Percentiles rank a stretch among this genome's conserved stretches.
Evolutionary conservation across 176 grass and related monocot species (phyloP).

Genomic region (Alloteropsis semialata): DNA sequence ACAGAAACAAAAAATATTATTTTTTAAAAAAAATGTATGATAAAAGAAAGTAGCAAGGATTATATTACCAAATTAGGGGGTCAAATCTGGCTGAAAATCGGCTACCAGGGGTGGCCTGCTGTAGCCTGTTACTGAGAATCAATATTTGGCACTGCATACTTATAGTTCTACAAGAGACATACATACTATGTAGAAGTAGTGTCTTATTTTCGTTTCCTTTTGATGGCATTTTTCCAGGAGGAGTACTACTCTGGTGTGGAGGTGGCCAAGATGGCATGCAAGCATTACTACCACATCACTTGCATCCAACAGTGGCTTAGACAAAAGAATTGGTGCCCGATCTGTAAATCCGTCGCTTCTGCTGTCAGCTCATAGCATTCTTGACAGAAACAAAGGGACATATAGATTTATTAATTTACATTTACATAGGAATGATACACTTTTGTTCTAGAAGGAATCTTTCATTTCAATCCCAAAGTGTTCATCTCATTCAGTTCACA

Average conservation of each 20-base stretch:
- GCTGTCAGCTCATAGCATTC: not conserved
- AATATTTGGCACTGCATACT: not conserved
- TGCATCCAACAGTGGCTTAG: constrained; percentile 81
- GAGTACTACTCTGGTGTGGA: constrained; percentile 54
- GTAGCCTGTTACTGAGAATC: not conserved
- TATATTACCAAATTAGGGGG: not conserved
- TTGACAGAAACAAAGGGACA: not conserved
- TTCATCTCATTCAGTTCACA: not conserved
- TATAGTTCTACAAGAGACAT: not conserved
- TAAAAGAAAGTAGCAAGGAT: not conserved
- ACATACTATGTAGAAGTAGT: not conserved
- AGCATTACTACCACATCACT: constrained; percentile 57
- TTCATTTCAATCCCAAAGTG: not conserved
- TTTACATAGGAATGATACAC: not conserved
- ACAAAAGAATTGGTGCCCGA: constrained; percentile 87
- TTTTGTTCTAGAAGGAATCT: not conserved
- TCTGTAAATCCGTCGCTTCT: constrained; percentile 61
- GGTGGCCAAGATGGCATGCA: constrained; percentile 51
- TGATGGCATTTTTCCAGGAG: constrained; percentile 45
- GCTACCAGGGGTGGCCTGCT: not conserved
- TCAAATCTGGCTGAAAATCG: not conserved
- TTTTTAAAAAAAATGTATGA: not conserved
- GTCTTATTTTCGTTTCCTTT: not conserved
- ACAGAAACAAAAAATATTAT: not conserved
- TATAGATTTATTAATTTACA: not conserved